Conservation (phyloP, 495 filamentous ascomycete species). For the Paragyromitra xinjiangensis region DNA sequence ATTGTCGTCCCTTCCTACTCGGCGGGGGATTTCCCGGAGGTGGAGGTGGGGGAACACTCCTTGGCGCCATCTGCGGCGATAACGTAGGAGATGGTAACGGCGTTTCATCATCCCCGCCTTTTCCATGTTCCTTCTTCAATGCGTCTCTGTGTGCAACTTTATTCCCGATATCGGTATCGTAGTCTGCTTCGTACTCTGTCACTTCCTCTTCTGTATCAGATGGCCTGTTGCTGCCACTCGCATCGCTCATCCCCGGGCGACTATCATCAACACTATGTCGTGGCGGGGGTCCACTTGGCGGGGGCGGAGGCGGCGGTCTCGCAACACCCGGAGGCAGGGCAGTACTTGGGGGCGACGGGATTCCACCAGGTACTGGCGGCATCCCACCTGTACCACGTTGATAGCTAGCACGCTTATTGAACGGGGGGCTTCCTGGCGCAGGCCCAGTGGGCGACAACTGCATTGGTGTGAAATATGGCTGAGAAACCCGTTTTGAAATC, state of each 20-base stretch:
- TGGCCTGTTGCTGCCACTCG: constrained; percentile 46
- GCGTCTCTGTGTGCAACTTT: constrained; percentile 90
- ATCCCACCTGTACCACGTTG: constrained; percentile 58
- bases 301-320: constrained; percentile 64
- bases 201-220: constrained; percentile 77
- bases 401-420: constrained; percentile 65
- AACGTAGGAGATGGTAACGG: constrained; percentile 63
- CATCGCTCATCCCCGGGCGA: constrained; percentile 56
- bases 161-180: constrained; percentile 96
- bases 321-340: constrained; percentile 57
- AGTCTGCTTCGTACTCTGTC: constrained; percentile 97
- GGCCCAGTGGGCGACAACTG: constrained; percentile 62
- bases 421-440: constrained; percentile 61
- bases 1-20: constrained; percentile 60
- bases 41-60: constrained; percentile 63
- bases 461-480: constrained; percentile 60
- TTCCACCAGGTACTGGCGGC: constrained; percentile 61
- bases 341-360: constrained; percentile 58
- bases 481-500: constrained; percentile 63
- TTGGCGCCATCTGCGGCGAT: constrained; percentile 60
- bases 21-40: constrained; percentile 60
- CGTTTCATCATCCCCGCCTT: constrained; percentile 63
- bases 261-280: constrained; percentile 65
- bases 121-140: constrained; percentile 80
- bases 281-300: constrained; percentile 79